phyloP scores from a whole-genome alignment of 805 yeast species.

The Lipomyces chichibuensis region DNA sequence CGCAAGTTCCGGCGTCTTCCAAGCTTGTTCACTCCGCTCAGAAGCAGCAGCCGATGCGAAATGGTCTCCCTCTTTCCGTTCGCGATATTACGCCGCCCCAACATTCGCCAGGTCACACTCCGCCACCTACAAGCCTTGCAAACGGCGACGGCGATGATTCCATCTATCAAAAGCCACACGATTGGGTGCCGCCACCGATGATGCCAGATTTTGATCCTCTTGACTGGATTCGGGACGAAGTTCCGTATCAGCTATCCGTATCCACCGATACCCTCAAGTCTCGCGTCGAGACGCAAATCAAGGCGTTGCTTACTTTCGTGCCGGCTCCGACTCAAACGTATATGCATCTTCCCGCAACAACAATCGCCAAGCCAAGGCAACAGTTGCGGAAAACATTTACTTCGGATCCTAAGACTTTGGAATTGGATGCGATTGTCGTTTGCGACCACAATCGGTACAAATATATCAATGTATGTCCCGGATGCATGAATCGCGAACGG shows the following conservation, averaged over 20 bases:
- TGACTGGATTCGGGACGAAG: constrained; percentile 40
- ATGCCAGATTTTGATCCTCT: constrained; percentile 34
- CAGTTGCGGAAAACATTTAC: constrained; percentile 53
- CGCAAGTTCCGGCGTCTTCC: not conserved
- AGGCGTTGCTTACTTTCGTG: constrained; percentile 64
- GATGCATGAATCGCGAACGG: constrained; percentile 90
- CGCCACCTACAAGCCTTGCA: constrained; percentile 8
- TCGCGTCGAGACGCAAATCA: constrained; percentile 95
- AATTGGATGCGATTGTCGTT: constrained; percentile 78
- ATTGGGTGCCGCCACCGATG: constrained; percentile 30
- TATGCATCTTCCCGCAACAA: constrained; percentile 81
- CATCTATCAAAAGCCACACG: constrained; percentile 21
- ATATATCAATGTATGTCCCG: constrained; percentile 77
- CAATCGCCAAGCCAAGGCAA: constrained; percentile 83
- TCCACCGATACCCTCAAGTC: constrained; percentile 75
- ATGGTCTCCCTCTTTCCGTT: not conserved
- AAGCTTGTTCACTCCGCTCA: not conserved
- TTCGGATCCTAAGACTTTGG: constrained; percentile 40
- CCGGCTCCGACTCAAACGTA: constrained; percentile 78
- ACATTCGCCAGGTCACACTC: constrained; percentile 18
- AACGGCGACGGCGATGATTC: not conserved
- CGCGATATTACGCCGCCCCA: constrained; percentile 19
- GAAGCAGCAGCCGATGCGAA: not conserved
- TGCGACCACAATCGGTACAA: constrained; percentile 50
- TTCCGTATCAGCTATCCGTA: constrained; percentile 43